Evolutionary conservation across 352 stramenopile species (phyloP), one percentile per base, ranked within the genome.

Genomic region (Phytophthora hybrid): DNA sequence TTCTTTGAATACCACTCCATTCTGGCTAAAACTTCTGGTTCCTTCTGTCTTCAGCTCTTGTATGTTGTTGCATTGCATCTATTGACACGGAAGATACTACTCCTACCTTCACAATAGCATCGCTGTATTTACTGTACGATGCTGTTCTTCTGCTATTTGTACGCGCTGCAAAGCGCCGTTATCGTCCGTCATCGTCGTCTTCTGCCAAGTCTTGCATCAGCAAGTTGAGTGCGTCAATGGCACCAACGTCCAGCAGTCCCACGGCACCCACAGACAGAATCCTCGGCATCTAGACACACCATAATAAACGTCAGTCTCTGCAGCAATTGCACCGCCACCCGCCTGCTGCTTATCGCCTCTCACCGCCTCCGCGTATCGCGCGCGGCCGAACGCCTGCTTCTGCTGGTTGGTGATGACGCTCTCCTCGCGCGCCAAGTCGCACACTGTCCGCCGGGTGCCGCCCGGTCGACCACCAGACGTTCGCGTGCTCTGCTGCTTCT

Each of bases 101-200:
- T n/a, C n/a, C 34, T 16, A 41, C 34, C 14, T 41, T 7, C 49
- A 46, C 18, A 49, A 54, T 13, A 37, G 23, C 54, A 57, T 14
- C 32, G 21, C 16, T 39, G 39, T 47, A 51, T 57, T 26, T 26
- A 26, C 23, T 26, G 23, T 26, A 37, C 54, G 47, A 14, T 73
- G 59, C 8, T 49, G 23, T 57, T 68, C 7, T 69, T 34, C 19
- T 77, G 70, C 69, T 80, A 80, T 78, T 78, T 78, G 18, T 37
- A 68, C 19, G 66, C 67, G 67, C 67, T 79, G 67, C 63, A 2
- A 69, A 77, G 75, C 62, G 69, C 83, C 53, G 52, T 79, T 92
- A 93, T 93, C 86, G 86, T 18, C 86, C 86, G 58, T 93, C 86
- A 56, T 93, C 86, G 67, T 92, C 86, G 31, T 92, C 86, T 11